Conservation (phyloP, 257 asterid species). For the Jacaranda mimosifolia region DNA sequence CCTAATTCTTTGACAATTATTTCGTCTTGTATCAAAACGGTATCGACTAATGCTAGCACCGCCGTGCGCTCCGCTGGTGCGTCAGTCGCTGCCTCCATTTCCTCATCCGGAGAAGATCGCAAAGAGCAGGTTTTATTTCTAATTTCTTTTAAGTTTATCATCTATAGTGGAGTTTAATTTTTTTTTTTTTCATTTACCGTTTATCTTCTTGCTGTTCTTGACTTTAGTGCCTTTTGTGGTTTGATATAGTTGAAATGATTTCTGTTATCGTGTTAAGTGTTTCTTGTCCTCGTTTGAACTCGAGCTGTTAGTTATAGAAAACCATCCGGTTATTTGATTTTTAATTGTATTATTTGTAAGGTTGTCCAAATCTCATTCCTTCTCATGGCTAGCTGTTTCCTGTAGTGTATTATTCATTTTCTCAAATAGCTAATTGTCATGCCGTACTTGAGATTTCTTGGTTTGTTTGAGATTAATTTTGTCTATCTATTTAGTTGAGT, state of each 20-base stretch:
- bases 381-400: neutral
- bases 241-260: no score
- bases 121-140: slow-evolving; percentile 67
- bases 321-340: no score
- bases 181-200: neutral
- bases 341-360: no score
- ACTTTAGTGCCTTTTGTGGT: no score
- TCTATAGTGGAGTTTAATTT: neutral
- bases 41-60: slow-evolving; percentile 81
- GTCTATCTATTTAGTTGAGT: neutral
- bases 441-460: no score
- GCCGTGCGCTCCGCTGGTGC: slow-evolving; percentile 81
- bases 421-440: neutral
- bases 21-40: slow-evolving; percentile 75
- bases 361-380: no score
- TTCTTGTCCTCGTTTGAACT: no score
- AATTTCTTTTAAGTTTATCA: neutral
- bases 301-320: no score
- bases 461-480: neutral
- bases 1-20: slow-evolving; percentile 73
- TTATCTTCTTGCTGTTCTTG: no score
- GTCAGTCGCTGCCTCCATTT: slow-evolving; percentile 72
- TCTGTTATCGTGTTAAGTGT: no score
- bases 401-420: slow-evolving; percentile 10
- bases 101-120: slow-evolving; percentile 64